Conservation (phyloP, 108 stramenopile genomes). For the Pseudonitzschia pungens region DNA sequence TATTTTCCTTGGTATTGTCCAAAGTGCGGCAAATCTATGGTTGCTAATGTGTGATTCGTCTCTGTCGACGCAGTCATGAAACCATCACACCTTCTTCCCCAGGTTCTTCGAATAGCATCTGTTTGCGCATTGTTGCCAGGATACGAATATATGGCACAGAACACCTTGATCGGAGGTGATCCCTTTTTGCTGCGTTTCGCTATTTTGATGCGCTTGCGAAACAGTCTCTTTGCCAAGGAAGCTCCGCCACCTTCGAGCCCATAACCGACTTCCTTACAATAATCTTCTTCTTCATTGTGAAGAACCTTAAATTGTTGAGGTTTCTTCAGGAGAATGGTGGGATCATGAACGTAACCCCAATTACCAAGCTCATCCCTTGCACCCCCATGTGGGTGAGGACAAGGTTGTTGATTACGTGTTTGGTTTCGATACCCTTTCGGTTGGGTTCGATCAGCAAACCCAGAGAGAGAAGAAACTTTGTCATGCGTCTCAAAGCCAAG, state of each 20-base stretch:
- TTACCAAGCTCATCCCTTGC: no score
- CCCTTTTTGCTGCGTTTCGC: no score
- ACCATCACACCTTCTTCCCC: constrained; percentile 62
- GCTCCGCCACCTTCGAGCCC: neutral
- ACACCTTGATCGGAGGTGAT: neutral
- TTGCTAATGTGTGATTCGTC: constrained; percentile 49
- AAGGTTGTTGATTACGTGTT: no score
- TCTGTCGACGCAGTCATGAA: constrained; percentile 67
- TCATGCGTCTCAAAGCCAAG: no score
- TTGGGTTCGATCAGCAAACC: no score
- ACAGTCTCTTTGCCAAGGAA: neutral
- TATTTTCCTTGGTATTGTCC: constrained; percentile 64
- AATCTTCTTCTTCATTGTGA: neutral
- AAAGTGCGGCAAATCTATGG: constrained; percentile 63
- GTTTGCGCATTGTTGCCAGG: neutral
- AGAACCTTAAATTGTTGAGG: neutral
- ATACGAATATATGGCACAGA: neutral
- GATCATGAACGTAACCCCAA: constrained; percentile 1
- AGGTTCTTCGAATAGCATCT: constrained; percentile 38
- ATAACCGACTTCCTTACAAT: neutral
- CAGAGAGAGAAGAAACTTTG: no score
- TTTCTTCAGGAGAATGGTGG: neutral
- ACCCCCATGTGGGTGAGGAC: no score
- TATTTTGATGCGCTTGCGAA: neutral
- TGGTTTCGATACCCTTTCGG: no score